These are phyloP conservation scores for Nannochloropsis gaditana DNA, from an alignment of 108 stramenopile genomes.

Conservation along the genomic window DNA sequence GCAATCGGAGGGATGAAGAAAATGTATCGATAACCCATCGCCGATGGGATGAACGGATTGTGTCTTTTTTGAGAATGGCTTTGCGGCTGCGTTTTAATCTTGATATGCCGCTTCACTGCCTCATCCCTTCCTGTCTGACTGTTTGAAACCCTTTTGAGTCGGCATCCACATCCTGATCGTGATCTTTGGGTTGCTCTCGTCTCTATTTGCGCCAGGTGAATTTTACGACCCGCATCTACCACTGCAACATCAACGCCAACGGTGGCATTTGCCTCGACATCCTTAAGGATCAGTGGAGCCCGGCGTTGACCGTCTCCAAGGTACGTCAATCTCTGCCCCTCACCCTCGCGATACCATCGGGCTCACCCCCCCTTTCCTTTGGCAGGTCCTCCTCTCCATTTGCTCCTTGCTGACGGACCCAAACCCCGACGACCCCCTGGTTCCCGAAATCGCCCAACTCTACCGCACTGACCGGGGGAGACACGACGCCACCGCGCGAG, in stretches of 20 bases:
- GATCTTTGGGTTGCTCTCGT: neutral
- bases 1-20: no score
- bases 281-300: constrained; percentile 96
- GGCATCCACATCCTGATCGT: no score
- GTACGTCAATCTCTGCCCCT: neutral
- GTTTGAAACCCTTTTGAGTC: no score
- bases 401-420: constrained; percentile 94
- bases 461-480: constrained; percentile 54
- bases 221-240: constrained; percentile 94
- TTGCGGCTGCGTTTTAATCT: no score
- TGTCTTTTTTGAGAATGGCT: no score
- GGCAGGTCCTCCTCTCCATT: constrained; percentile 80
- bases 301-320: constrained; percentile 91
- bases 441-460: constrained; percentile 86
- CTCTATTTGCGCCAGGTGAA: constrained; percentile 54
- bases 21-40: no score
- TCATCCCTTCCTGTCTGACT: no score
- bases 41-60: no score
- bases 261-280: constrained; percentile 95
- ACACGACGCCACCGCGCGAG: constrained; percentile 58
- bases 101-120: no score
- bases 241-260: constrained; percentile 98
- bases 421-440: constrained; percentile 96
- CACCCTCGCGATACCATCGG: neutral
- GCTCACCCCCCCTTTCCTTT: neutral